Evolutionary conservation across 768 basidiomycete species (phyloP).

Genomic region (Leccinum uliginosum): DNA sequence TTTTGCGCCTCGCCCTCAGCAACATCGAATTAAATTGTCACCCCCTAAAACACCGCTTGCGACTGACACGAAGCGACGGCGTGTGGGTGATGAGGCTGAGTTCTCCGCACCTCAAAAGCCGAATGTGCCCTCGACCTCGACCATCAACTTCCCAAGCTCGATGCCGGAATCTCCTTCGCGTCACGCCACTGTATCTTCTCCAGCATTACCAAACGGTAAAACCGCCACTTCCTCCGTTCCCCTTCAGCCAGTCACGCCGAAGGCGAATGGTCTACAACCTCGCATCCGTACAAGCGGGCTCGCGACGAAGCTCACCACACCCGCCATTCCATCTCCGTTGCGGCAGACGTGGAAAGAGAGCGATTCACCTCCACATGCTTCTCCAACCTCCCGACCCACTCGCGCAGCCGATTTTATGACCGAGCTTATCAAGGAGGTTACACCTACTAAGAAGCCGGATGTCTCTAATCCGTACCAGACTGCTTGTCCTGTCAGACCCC

Average conservation of each 20-base stretch:
- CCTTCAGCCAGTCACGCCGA: slow-evolving; percentile 23
- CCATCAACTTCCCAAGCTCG: slow-evolving; percentile 19
- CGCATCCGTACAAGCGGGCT: slow-evolving; percentile 41
- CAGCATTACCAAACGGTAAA: slow-evolving; percentile 26
- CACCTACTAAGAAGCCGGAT: slow-evolving; percentile 60
- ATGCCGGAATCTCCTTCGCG: slow-evolving; percentile 31
- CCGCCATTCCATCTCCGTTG: slow-evolving; percentile 68
- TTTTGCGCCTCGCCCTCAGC: slow-evolving; percentile 53
- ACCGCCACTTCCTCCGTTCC: slow-evolving; percentile 18
- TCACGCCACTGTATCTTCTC: slow-evolving; percentile 24
- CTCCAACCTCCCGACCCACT: slow-evolving; percentile 40
- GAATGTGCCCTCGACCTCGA: slow-evolving; percentile 25
- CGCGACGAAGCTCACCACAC: slow-evolving; percentile 50
- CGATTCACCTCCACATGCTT: slow-evolving; percentile 36
- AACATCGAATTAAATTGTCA: slow-evolving; percentile 41
- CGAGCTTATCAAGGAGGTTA: slow-evolving; percentile 66
- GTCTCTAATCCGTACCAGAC: slow-evolving; percentile 77
- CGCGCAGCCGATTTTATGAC: slow-evolving; percentile 67
- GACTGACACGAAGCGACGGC: slow-evolving; percentile 58
- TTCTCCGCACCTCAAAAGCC: slow-evolving; percentile 33
- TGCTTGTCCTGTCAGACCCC: slow-evolving; percentile 58
- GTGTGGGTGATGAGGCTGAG: slow-evolving; percentile 46
- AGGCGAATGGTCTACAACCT: slow-evolving; percentile 22
- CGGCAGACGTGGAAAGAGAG: slow-evolving; percentile 64
- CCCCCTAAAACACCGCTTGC: slow-evolving; percentile 35